Base-by-base conservation (phyloP, 2,329 filamentous ascomycete species). In the Ophiostoma ips region DNA sequence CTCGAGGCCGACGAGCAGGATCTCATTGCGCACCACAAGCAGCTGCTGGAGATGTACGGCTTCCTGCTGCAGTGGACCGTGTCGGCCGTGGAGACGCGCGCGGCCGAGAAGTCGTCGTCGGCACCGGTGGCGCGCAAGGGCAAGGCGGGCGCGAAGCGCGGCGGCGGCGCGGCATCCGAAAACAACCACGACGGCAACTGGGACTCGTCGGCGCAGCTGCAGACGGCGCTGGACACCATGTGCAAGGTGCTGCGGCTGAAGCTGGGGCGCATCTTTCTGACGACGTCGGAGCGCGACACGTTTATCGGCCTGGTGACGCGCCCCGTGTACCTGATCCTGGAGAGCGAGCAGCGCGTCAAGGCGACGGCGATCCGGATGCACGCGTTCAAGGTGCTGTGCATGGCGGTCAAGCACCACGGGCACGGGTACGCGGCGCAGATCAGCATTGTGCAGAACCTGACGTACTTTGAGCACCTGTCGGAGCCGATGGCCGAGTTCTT, bases 401-500 rank as follows among this genome's bases (percentile, higher is more conserved):
- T 96, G 58, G 89, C 94, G 34, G 81, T 98, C 53, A 98, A 98
- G 69, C 89, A 96, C 62, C 92, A 98, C 63, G 92, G 92, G 2
- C 92, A 98, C 65, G 92, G 84, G 57, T 95, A 95, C 63, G 89
- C 86, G 48, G 92, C 92, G 2, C 92, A 98, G 73, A 96, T 94
- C 45, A 94, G 89, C 43, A 94, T 98, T 60, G 89, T 96, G 50
- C 92, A 98, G 65, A 96, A 92, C 62, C 69, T 98, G 57, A 95
- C 92, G 5, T 98, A 98, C 64, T 98, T 96, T 60, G 92, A 98
- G 67, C 92, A 98, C 65, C 70, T 98, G n/a, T 90, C 92, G 0
- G 92, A 98, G 62, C 92, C 92, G 1, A 98, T 98, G 92, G 92
- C 92, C 31, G 94, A 98, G 64, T 95, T 98, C 59, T 71, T 98